Conservation (phyloP, 208 protist genomes). For the Kentomonas sorsogonicus region DNA sequence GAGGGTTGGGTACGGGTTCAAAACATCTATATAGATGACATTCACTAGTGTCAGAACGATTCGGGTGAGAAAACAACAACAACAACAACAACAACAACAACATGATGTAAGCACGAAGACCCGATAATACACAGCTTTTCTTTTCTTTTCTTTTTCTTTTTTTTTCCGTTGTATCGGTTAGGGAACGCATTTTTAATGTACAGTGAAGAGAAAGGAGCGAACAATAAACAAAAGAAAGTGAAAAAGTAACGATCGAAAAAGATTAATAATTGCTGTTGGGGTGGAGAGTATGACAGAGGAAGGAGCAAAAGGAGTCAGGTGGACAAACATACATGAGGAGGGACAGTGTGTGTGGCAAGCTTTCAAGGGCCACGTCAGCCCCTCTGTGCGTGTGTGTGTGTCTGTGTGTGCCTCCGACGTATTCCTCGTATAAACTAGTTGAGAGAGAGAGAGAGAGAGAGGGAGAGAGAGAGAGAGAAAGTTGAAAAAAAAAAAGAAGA, state of each 20-base stretch:
- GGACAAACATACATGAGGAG: background rate
- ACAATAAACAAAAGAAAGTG: background rate
- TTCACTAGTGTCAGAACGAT: no score
- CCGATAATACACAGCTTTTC: background rate
- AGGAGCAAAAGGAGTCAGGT: background rate
- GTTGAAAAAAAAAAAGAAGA: constrained; percentile 19
- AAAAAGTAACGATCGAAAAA: background rate
- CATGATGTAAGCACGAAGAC: background rate
- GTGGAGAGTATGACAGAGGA: background rate
- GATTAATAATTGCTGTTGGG: background rate
- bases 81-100: background rate
- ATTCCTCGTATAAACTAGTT: no score
- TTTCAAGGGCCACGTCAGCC: no score
- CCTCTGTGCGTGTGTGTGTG: background rate
- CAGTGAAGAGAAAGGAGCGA: background rate
- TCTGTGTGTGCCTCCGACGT: no score
- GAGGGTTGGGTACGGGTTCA: no score
- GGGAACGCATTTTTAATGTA: background rate
- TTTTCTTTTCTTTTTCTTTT: no score
- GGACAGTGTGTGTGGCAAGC: no score
- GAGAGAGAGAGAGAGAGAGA: constrained; percentile 15
- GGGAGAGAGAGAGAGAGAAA: background rate
- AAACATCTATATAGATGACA: no score
- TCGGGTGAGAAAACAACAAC: background rate
- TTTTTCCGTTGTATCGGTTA: no score